These are phyloP conservation scores for Anthracocystis walkeri DNA, from an alignment of 1,284 basidiomycete species.

Conservation along the genomic window DNA sequence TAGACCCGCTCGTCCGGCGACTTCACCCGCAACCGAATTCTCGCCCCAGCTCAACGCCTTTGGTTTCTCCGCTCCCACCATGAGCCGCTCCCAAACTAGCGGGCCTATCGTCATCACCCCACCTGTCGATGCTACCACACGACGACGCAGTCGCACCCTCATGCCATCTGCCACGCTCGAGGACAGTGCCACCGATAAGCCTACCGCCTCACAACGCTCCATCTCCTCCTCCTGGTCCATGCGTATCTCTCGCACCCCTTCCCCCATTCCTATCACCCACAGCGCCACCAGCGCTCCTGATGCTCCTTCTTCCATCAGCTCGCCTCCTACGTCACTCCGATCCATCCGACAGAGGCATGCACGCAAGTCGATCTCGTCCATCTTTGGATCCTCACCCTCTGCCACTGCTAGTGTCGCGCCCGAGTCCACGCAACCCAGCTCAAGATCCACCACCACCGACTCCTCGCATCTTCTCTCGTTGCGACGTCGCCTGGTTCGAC, in stretches of 20 bases:
- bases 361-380: slow-evolving; percentile 28
- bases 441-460: neutral
- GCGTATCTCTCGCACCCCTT: slow-evolving; percentile 16
- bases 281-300: slow-evolving; percentile 2
- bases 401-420: neutral
- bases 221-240: slow-evolving; percentile 15
- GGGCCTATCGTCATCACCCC: slow-evolving; percentile 4
- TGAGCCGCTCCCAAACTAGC: slow-evolving; percentile 1
- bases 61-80: slow-evolving; percentile 7
- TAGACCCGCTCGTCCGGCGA: slow-evolving; percentile 15
- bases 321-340: slow-evolving; percentile 22
- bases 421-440: neutral
- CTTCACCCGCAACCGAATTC: slow-evolving; percentile 10
- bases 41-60: slow-evolving; percentile 18
- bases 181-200: neutral
- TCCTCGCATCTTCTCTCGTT: neutral
- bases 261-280: slow-evolving; percentile 3
- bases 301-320: neutral
- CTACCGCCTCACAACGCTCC: slow-evolving; percentile 11
- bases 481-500: slow-evolving; percentile 15
- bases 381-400: slow-evolving; percentile 1
- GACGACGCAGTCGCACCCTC: slow-evolving; percentile 22
- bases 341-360: slow-evolving; percentile 39
- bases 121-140: slow-evolving; percentile 7
- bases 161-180: slow-evolving; percentile 9